Evolutionary conservation across 768 basidiomycete species (phyloP), one percentile per base, ranked within the genome.

Genomic region (Suillus plorans): DNA sequence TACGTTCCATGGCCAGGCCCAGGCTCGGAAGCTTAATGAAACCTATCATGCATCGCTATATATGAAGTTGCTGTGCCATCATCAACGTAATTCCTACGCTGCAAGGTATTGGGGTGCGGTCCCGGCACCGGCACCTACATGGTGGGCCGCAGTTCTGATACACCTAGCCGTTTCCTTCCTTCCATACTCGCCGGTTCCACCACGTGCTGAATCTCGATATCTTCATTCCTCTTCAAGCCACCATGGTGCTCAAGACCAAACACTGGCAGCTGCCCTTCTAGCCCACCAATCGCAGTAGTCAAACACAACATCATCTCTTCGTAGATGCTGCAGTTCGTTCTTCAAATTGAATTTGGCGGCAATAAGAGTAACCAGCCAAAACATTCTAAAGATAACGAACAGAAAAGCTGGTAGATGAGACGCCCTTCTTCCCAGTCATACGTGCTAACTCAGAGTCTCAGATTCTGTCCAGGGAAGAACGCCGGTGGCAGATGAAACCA

Each of bases 221-320:
- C 44, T 25, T 60, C 63, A 37, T 64, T 64, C 63, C 47, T 22
- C 57, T 18, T 37, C 37, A 60, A 34, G 9, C 63, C 55, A 12
- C 31, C 63, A 3, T 5, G 18, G 37, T n/a, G 39, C 16, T 52
- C 52, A 34, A 47, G 57, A 45, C 53, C 44, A 34, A 20, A 20
- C 18, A n/a, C n/a, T n/a, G n/a, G n/a, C n/a, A 53, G 5, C 9
- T 59, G 16, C 4, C 28, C 18, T 13, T 18, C 41, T 34, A 49
- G 42, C 22, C 42, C n/a, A 60, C 44, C 57, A 13, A 25, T 39
- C 20, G 59, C 34, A 18, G 34, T 25, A 28, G 39, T 59, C 49
- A 28, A 31, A 53, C 28, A 31, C 18, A 44, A 64, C 14, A 60
- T 20, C 1, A 25, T 42, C 44, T 41, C 58, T 18, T 7, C 39